Conservation (phyloP, 2,329 filamentous ascomycete genomes). For the Hortaea werneckii region DNA sequence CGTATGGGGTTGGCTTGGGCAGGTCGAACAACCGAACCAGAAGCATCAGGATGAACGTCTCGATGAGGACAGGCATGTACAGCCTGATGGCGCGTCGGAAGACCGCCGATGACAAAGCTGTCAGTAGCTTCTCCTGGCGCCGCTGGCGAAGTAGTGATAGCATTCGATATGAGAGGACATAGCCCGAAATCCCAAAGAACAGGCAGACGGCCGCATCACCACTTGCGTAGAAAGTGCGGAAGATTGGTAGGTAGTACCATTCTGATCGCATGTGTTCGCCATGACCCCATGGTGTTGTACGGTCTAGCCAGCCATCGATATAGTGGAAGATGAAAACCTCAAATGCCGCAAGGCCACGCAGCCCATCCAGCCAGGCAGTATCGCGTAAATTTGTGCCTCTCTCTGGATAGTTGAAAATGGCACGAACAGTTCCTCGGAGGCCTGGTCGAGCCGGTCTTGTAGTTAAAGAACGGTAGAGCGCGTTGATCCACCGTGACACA, state of each 20-base stretch:
- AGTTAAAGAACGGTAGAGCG: too few relatives aligned
- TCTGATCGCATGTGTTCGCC: not conserved
- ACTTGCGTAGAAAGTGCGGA: not conserved
- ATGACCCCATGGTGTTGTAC: not conserved
- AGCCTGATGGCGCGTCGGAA: not conserved
- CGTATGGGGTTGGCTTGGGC: not conserved
- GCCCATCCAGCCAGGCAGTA: not conserved
- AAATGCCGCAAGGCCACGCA: not conserved
- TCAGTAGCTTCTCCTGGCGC: not conserved
- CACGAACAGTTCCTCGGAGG: too few relatives aligned
- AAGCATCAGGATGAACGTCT: not conserved
- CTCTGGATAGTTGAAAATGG: not conserved
- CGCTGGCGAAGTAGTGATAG: not conserved
- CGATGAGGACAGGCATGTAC: not conserved
- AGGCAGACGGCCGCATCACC: not conserved
- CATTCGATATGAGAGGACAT: not conserved
- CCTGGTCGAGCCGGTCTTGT: too few relatives aligned
- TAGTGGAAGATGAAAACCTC: not conserved
- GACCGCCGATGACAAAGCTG: not conserved
- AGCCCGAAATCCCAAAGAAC: not conserved
- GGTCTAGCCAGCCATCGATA: not conserved
- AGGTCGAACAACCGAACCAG: not conserved
- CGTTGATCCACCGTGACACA: too few relatives aligned
- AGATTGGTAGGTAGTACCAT: not conserved
- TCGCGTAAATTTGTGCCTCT: not conserved